phyloP scores from a whole-genome alignment of 163 green algal species.

The Scenedesmus sp. region DNA sequence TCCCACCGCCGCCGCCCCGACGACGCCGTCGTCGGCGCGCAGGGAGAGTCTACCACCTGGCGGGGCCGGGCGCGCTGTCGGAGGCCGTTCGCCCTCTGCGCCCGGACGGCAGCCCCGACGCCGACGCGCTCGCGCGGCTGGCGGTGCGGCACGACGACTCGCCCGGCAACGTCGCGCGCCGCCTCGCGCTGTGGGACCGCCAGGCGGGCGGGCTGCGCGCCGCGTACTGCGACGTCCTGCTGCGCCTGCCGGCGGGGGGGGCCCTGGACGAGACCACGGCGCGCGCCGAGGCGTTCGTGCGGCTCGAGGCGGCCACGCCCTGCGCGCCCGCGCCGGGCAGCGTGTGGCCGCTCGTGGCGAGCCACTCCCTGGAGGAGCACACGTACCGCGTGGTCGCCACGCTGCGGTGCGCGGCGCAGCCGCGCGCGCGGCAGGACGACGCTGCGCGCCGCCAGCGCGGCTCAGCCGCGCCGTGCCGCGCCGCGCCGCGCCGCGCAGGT shows the following conservation, averaged over 20 bases:
- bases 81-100: slow-evolving; percentile 18
- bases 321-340: not conserved
- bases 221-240: slow-evolving; percentile 57
- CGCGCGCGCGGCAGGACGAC: too few species aligned
- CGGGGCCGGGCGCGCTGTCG: slow-evolving; percentile 15
- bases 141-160: slow-evolving; percentile 74
- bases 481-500: slow-evolving; percentile 53
- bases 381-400: slow-evolving; percentile 27
- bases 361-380: slow-evolving; percentile 21
- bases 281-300: slow-evolving; percentile 9
- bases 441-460: too few species aligned
- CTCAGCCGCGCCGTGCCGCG: too few species aligned
- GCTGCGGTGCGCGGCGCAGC: slow-evolving; percentile 2
- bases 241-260: slow-evolving; percentile 45
- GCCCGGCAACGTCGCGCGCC: slow-evolving; percentile 70
- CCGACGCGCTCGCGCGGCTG: slow-evolving; percentile 56
- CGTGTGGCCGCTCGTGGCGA: slow-evolving; percentile 1
- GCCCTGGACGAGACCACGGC: slow-evolving; percentile 9
- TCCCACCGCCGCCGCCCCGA: too few species aligned
- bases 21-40: too few species aligned
- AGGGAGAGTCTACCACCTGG: slow-evolving; percentile 43
- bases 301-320: slow-evolving; percentile 18
- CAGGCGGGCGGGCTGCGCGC: slow-evolving; percentile 56
- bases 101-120: slow-evolving; percentile 46
- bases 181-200: slow-evolving; percentile 66